Base-by-base conservation (phyloP, 768 basidiomycete species). In the Dioszegia crocea region DNA sequence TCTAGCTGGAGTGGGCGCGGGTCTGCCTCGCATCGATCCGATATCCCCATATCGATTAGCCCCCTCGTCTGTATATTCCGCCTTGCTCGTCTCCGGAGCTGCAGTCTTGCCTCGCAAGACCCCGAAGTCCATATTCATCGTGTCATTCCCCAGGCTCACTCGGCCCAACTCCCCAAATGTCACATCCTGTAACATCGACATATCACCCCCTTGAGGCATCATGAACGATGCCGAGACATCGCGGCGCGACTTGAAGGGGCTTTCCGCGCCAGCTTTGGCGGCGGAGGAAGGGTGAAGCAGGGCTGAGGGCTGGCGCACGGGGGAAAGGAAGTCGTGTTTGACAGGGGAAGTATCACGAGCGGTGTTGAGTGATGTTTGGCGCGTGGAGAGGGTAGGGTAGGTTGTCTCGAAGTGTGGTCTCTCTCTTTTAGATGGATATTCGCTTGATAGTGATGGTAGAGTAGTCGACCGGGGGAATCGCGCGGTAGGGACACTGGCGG, bases 361-460 rank as follows among this genome's bases (percentile, higher is more conserved):
- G 23, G 52, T 45, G 26, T 64, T 63, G 26, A 57, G 29, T 12
- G 46, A 59, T 9, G 51, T 47, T 49, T 68, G 67, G 23, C 67
- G 29, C n/a, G 67, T 68, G 9, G 67, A 63, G 23, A 68, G 47
- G 1, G 63, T 56, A 14, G 67, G 67, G 45, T 68, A 68, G 21
- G 23, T 21, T 9, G 36, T n/a, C 4, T 36, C 56, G 27, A 30
- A 17, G 10, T 23, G 23, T 4, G 33, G 23, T 2, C n/a, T n/a
- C 10, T 38, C 31, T 5, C 16, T 8, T 26, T 16, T 29, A 4
- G 29, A 17, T 26, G 21, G 27, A 21, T 23, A 2, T 19, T 14
- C 17, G 21, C 6, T 19, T n/a, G 19, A 3, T 26, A 60, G 24
- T 19, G 48, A 41, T 4, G 51, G 51, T 5, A 53, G 36, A 26